Evolutionary conservation across 2,329 filamentous ascomycete genomes (phyloP).

Genomic region (Fusarium goolgardi): DNA sequence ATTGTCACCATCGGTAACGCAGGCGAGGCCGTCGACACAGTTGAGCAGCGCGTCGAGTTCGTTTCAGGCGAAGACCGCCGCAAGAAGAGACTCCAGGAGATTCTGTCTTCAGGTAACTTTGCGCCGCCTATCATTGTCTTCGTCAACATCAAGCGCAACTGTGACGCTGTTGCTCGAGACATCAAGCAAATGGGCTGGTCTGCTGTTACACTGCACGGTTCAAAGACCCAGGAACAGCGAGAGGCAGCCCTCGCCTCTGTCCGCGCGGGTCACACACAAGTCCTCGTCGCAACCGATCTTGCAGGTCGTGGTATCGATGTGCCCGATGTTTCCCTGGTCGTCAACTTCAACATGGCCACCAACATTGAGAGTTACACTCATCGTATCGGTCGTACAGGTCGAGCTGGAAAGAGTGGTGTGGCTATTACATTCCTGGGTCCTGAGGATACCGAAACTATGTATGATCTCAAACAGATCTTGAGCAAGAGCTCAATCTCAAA

Average conservation of each 20-base stretch:
- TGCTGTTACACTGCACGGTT: constrained; percentile 90
- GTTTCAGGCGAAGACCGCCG: constrained; percentile 91
- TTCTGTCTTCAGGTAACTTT: constrained; percentile 84
- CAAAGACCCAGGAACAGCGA: constrained; percentile 97
- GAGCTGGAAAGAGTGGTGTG: constrained; percentile 96
- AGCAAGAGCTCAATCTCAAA: constrained; percentile 88
- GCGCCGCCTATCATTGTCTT: constrained; percentile 95
- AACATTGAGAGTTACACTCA: constrained; percentile 97
- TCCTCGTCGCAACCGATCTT: constrained; percentile 94
- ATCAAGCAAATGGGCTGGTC: constrained; percentile 95
- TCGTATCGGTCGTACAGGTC: constrained; percentile 94
- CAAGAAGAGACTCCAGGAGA: constrained; percentile 95
- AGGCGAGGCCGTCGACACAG: constrained; percentile 96
- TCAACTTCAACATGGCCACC: constrained; percentile 99
- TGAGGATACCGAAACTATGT: constrained; percentile 91
- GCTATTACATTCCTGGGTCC: constrained; percentile 94
- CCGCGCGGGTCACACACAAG: constrained; percentile 81
- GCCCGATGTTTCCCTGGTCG: constrained; percentile 88
- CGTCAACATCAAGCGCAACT: constrained; percentile 99
- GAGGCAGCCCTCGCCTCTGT: constrained; percentile 91
- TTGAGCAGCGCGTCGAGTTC: constrained; percentile 97
- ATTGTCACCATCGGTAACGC: constrained; percentile 94
- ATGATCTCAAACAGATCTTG: constrained; percentile 96
- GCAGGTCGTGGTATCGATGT: constrained; percentile 98
- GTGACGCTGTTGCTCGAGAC: constrained; percentile 92